Percentiles rank a stretch among this genome's conserved stretches.
These are phyloP conservation scores for Scheffersomyces coipomensis DNA, from an alignment of 805 yeast species.

Conservation along the genomic window DNA sequence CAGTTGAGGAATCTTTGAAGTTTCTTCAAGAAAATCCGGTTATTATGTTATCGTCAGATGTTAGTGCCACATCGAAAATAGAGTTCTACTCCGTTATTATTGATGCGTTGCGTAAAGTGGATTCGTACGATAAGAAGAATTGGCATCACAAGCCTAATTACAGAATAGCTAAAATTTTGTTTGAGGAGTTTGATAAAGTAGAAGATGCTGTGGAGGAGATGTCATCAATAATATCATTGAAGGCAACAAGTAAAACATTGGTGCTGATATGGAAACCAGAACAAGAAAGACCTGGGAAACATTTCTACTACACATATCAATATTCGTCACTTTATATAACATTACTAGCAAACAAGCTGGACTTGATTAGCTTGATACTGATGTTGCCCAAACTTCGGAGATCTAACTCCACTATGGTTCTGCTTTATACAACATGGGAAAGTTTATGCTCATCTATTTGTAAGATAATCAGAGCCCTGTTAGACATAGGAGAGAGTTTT, in stretches of 20 bases:
- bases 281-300: constrained; percentile 87
- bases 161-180: constrained; percentile 62
- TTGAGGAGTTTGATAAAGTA: constrained; percentile 51
- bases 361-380: constrained; percentile 56
- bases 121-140: constrained; percentile 67
- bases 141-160: constrained; percentile 91
- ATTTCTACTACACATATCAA: constrained; percentile 71
- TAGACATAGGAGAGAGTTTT: constrained; percentile 41
- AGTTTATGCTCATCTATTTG: constrained; percentile 52
- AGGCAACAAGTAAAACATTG: constrained; percentile 65
- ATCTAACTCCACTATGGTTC: constrained; percentile 73
- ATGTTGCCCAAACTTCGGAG: constrained; percentile 76
- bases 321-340: constrained; percentile 66
- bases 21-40: constrained; percentile 39
- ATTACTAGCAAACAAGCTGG: constrained; percentile 51
- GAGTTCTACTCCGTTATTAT: constrained; percentile 42
- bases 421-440: constrained; percentile 67
- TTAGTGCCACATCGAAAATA: constrained; percentile 5
- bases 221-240: constrained; percentile 60
- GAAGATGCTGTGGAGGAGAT: constrained; percentile 63
- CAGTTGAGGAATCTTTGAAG: constrained; percentile 34
- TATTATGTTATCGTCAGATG: constrained; percentile 7
- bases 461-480: constrained; percentile 44
- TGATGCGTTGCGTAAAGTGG: constrained; percentile 45
- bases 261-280: constrained; percentile 94